These are phyloP conservation scores for Volvox reticuliferus DNA, from an alignment of 139 green algal species.

Conservation along the genomic window DNA sequence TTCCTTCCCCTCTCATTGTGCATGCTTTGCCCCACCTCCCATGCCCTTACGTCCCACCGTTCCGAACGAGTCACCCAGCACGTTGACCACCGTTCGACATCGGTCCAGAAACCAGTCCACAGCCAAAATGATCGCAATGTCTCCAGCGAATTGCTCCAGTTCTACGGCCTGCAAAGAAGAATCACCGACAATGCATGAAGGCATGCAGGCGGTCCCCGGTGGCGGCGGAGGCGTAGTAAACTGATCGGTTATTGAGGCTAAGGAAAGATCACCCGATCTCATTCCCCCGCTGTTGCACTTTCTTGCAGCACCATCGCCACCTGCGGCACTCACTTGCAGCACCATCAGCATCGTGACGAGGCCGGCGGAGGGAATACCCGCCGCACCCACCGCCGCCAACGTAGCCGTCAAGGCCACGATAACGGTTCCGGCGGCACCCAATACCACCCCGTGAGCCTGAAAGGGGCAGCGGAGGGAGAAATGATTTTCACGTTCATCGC, in stretches of 20 bases:
- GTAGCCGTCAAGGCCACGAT: slow-evolving; percentile 44
- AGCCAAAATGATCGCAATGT: slow-evolving; percentile 48
- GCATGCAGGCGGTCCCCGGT: no score
- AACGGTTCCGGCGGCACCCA: slow-evolving; percentile 33
- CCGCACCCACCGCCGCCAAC: slow-evolving; percentile 37
- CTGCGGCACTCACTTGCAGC: slow-evolving; percentile 22
- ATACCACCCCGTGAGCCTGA: slow-evolving; percentile 35
- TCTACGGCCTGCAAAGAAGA: slow-evolving; percentile 27
- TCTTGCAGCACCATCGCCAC: no score
- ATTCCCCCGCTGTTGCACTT: no score
- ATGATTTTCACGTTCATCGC: no score
- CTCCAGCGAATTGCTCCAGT: slow-evolving; percentile 25
- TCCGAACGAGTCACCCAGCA: slow-evolving; percentile 46
- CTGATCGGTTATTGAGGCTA: no score
- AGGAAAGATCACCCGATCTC: no score
- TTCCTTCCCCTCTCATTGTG: no score
- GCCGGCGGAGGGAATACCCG: slow-evolving; percentile 27
- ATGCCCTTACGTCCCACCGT: background rate
- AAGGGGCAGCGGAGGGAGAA: background rate
- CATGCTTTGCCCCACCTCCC: no score
- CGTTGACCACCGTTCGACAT: slow-evolving; percentile 46
- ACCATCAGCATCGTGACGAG: slow-evolving; percentile 51
- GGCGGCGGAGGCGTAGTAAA: no score
- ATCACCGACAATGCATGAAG: background rate
- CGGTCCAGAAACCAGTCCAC: slow-evolving; percentile 51